These are phyloP conservation scores for Stemphylium vesicarium DNA, from an alignment of 2,329 filamentous ascomycete species.

Conservation along the genomic window DNA sequence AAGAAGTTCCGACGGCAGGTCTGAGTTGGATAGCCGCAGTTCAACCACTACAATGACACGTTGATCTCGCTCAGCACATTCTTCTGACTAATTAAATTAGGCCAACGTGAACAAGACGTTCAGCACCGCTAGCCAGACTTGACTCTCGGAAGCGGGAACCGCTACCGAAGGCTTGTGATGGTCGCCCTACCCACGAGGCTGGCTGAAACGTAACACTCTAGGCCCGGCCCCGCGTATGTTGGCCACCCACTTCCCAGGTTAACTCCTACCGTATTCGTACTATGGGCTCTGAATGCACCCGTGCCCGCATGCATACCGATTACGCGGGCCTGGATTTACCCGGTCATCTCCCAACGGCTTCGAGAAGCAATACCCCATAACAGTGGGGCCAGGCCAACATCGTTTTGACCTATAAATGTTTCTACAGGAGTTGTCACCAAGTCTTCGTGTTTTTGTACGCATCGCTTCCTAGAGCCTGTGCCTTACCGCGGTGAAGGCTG, in stretches of 20 bases:
- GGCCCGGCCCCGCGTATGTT: background rate
- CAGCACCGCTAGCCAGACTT: background rate
- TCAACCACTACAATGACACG: background rate
- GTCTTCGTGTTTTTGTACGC: background rate
- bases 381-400: background rate
- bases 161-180: too few relatives aligned
- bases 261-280: background rate
- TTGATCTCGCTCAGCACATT: background rate
- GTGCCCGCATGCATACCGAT: background rate
- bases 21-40: background rate
- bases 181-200: too few relatives aligned
- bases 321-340: slow-evolving; percentile 6
- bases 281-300: background rate
- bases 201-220: too few relatives aligned
- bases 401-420: background rate
- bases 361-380: background rate
- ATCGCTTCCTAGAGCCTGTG: too few relatives aligned
- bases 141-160: background rate
- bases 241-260: background rate
- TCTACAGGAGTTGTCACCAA: background rate
- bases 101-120: background rate
- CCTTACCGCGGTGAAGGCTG: too few relatives aligned
- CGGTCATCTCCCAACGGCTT: slow-evolving; percentile 1
- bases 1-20: slow-evolving; percentile 3
- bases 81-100: too few relatives aligned